Base-by-base conservation (phyloP, 1,284 basidiomycete genomes). In the Malassezia sympodialis region DNA sequence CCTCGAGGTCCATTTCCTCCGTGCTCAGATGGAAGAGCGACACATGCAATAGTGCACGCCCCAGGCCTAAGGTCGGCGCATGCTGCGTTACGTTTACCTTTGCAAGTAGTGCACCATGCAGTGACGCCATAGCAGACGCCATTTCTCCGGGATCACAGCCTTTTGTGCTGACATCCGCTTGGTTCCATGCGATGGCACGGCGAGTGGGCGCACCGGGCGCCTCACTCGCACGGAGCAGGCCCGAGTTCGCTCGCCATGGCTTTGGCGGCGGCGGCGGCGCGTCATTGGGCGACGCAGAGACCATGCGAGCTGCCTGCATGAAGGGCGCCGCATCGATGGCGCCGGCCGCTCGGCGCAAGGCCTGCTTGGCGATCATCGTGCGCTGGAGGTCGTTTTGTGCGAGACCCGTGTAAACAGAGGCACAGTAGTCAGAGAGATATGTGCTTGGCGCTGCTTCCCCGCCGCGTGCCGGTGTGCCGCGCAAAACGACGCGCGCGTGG, bases 381-480 rank as follows among this genome's bases (percentile, higher is more conserved):
- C 49, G 43, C 37, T 47, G 48, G 11, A 24, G 19, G 23, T 51
- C 49, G 17, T 43, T 15, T 15, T 34, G 39, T 49, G 50, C n/a
- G 3, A 28, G 24, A 10, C 24, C 11, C 30, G 51, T 19, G 26
- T 51, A 49, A 0, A 56, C 21, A 11, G 27, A n/a, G 23, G 43
- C 49, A 19, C 51, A 27, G 42, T 49, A 56, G n/a, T 46, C 42
- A 11, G 49, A 47, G 11, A 40, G 23, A 32, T 34, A 56, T 12
- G 50, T 51, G 23, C 26, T n/a, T 14, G n/a, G 2, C 3, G 21
- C 11, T 0, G 40, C n/a, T 8, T 15, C 17, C 5, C 15, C 24
- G 15, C 15, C 15, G 26, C 42, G 47, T n/a, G 8, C 21, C 6
- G 47, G 31, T 14, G 43, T 30, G 19, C 48, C 48, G 12, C 7